These are phyloP conservation scores for Gossypium longicalyx DNA, from an alignment of 345 rosid genomes.

Conservation along the genomic window DNA sequence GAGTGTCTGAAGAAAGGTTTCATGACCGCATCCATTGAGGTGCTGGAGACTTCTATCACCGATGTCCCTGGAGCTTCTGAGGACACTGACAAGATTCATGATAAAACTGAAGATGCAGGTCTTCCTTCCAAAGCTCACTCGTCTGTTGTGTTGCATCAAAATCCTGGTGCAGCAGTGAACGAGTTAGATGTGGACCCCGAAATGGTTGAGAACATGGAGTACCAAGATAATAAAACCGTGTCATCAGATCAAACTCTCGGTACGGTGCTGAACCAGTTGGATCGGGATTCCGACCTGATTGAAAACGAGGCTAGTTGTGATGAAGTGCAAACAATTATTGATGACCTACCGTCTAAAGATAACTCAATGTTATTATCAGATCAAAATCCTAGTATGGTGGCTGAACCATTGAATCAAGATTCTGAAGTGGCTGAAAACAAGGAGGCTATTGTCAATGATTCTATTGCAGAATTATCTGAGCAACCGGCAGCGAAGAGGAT, in stretches of 20 bases:
- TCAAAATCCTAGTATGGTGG: neutral
- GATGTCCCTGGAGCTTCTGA: constrained; percentile 25
- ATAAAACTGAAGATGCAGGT: constrained; percentile 15
- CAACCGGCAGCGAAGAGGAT: too few species aligned
- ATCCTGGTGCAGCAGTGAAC: constrained; percentile 24
- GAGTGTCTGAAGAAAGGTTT: constrained; percentile 14
- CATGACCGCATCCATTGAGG: constrained; percentile 23
- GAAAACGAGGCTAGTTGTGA: constrained; percentile 1
- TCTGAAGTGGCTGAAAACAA: constrained; percentile 12
- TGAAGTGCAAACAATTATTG: neutral
- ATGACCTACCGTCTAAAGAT: neutral
- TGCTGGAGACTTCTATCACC: constrained; percentile 26
- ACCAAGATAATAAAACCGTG: neutral
- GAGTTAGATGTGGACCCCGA: constrained; percentile 24
- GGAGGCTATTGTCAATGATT: neutral
- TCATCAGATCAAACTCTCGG: neutral
- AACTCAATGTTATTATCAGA: neutral
- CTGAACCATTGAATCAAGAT: neutral
- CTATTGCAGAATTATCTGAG: neutral
- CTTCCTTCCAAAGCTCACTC: constrained; percentile 15
- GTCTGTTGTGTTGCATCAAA: constrained; percentile 19
- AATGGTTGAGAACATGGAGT: constrained; percentile 14
- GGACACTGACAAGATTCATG: constrained; percentile 18
- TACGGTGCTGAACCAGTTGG: neutral
- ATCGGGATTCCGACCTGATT: neutral